phyloP scores from a whole-genome alignment of 441 rosid species.

The Gossypium davidsonii region DNA sequence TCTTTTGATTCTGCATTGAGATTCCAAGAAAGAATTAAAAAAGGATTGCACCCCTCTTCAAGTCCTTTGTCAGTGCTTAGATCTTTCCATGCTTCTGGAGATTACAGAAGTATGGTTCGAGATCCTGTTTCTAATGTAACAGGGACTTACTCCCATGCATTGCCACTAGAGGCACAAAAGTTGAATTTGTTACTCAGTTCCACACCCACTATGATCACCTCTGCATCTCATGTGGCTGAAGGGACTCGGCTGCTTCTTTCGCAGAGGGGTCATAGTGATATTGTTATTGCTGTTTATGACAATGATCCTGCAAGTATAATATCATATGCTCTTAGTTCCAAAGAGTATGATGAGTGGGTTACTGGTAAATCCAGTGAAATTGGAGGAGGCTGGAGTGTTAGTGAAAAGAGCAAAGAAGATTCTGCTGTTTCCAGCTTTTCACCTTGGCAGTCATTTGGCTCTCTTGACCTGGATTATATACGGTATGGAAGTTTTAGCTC shows the following conservation, averaged over 20 bases:
- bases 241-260: constrained; percentile 73
- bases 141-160: constrained; percentile 56
- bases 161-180: constrained; percentile 66
- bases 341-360: constrained; percentile 71
- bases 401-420: constrained; percentile 33
- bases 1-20: constrained; percentile 89
- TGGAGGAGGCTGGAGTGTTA: constrained; percentile 33
- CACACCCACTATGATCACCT: constrained; percentile 43
- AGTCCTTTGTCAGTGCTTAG: constrained; percentile 46
- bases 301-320: constrained; percentile 82
- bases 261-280: constrained; percentile 39
- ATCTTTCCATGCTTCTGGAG: constrained; percentile 92
- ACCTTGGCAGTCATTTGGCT: constrained; percentile 64
- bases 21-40: constrained; percentile 50
- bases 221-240: constrained; percentile 59
- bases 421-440: constrained; percentile 45
- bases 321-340: constrained; percentile 77
- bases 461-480: constrained; percentile 54
- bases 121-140: constrained; percentile 62
- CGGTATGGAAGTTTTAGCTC: constrained; percentile 46
- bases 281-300: constrained; percentile 76
- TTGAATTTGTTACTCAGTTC: constrained; percentile 49
- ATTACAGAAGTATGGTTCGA: constrained; percentile 67
- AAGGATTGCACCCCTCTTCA: constrained; percentile 57
- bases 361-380: constrained; percentile 35